These are phyloP conservation scores for Leccinum subatratum DNA, from an alignment of 1,284 basidiomycete genomes.

Conservation along the genomic window DNA sequence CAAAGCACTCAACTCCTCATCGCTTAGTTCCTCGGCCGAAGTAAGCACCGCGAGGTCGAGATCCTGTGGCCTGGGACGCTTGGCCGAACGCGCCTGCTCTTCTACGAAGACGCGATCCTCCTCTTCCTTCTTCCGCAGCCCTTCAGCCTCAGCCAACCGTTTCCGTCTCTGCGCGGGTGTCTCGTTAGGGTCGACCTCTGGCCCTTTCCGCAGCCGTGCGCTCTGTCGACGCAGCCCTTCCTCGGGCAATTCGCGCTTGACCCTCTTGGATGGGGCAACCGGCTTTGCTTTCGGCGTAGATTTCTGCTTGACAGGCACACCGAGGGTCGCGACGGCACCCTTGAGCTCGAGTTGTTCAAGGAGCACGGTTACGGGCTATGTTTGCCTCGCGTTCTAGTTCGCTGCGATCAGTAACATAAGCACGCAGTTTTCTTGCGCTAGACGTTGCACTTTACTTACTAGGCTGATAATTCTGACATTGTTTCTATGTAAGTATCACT, in stretches of 20 bases:
- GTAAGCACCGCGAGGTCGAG: conserved; percentile 48
- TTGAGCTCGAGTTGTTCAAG: conserved; percentile 66
- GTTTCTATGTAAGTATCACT: conserved; percentile 33
- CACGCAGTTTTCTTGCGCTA: not conserved
- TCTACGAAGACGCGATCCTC: conserved; percentile 56
- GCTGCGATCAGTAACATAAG: conserved; percentile 36
- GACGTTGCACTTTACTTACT: not conserved
- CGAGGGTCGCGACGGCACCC: conserved; percentile 50
- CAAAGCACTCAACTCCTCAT: conserved; percentile 44
- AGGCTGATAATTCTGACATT: conserved; percentile 47
- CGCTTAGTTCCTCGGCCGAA: conserved; percentile 47
- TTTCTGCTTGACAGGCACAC: conserved; percentile 37
- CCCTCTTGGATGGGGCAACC: conserved; percentile 50
- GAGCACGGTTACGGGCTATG: conserved; percentile 71
- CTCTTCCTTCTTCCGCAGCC: conserved; percentile 53
- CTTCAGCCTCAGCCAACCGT: conserved; percentile 52
- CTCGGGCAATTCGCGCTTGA: conserved; percentile 42
- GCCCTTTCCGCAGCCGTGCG: conserved; percentile 48
- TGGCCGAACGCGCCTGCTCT: conserved; percentile 56
- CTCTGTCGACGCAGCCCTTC: conserved; percentile 59
- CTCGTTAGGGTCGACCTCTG: conserved; percentile 52
- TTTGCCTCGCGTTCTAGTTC: conserved; percentile 72
- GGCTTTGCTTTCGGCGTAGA: conserved; percentile 51
- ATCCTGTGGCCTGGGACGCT: conserved; percentile 62
- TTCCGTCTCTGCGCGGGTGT: conserved; percentile 56